phyloP scores from a whole-genome alignment of 2,329 filamentous ascomycete species.

The Chaetomium strumarium region DNA sequence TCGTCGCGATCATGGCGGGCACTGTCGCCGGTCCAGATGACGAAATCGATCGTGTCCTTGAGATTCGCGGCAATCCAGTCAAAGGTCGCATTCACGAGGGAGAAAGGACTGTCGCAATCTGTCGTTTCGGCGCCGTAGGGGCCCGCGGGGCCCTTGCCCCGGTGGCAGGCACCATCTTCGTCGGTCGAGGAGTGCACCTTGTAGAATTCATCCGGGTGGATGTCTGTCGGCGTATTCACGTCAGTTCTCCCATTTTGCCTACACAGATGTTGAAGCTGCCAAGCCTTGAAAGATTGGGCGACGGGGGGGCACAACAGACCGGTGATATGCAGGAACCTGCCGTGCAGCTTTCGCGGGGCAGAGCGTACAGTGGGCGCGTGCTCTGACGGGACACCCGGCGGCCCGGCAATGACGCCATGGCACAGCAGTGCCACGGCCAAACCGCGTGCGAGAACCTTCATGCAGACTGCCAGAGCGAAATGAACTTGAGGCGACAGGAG shows the following conservation, averaged over 20 bases:
- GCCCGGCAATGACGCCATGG: constrained; percentile 29
- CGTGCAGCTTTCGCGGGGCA: constrained; percentile 49
- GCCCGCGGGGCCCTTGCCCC: constrained; percentile 69
- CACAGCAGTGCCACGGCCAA: constrained; percentile 27
- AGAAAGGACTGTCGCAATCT: constrained; percentile 78
- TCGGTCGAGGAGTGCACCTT: constrained; percentile 68
- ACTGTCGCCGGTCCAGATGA: constrained; percentile 89
- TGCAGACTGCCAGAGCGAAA: not conserved
- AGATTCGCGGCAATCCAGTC: constrained; percentile 78
- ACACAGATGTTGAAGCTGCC: not conserved
- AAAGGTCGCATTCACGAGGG: constrained; percentile 82
- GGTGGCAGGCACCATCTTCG: constrained; percentile 68
- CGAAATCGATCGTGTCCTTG: constrained; percentile 76
- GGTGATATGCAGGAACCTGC: constrained; percentile 82
- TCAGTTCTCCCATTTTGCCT: constrained; percentile 2
- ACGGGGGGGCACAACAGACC: constrained; percentile 47
- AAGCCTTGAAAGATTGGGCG: not conserved
- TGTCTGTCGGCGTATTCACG: constrained; percentile 51
- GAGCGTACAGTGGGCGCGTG: constrained; percentile 7
- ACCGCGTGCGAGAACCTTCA: constrained; percentile 22
- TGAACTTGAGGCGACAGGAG: constrained; percentile 1
- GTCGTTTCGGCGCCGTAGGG: constrained; percentile 79
- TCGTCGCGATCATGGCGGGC: constrained; percentile 87
- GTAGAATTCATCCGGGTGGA: constrained; percentile 89
- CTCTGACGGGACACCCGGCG: constrained; percentile 16